Conservation (phyloP, 2,329 filamentous ascomycete species). For the Aspergillus ibericus region DNA sequence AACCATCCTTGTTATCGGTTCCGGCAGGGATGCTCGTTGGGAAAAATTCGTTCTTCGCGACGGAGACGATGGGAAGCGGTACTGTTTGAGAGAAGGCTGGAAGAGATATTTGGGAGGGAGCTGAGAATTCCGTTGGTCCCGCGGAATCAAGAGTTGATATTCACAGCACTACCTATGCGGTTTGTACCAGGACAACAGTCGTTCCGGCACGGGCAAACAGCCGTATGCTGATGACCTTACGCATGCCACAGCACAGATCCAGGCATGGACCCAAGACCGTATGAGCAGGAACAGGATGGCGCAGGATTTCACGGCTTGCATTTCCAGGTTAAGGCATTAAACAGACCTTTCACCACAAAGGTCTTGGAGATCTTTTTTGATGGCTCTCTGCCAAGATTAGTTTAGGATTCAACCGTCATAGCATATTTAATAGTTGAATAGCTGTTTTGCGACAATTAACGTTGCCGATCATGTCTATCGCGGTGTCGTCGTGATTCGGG, state of each 20-base stretch:
- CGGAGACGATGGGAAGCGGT: conserved; percentile 65
- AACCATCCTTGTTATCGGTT: conserved; percentile 73
- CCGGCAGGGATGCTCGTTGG: conserved; percentile 79
- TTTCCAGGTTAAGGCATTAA: neutral
- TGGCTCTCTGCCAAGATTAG: neutral
- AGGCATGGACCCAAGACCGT: neutral
- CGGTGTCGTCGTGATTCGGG: conserved; percentile 28
- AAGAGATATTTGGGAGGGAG: conserved; percentile 67
- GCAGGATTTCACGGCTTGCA: neutral
- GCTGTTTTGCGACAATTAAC: conserved; percentile 21
- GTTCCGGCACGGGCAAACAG: neutral
- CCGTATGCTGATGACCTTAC: neutral
- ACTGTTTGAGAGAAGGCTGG: conserved; percentile 74
- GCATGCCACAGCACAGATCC: neutral
- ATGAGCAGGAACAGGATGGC: neutral
- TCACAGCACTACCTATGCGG: conserved; percentile 13
- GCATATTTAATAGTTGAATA: conserved; percentile 6
- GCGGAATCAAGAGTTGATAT: conserved; percentile 1
- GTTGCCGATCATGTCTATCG: conserved; percentile 34
- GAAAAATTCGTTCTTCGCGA: conserved; percentile 78
- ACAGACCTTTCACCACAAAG: neutral
- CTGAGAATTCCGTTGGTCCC: conserved; percentile 16
- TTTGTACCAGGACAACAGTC: neutral
- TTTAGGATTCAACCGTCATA: neutral
- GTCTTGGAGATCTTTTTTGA: neutral